phyloP scores from a whole-genome alignment of 176 grass and related monocot genomes.

The Hsuehochloa calcarea region DNA sequence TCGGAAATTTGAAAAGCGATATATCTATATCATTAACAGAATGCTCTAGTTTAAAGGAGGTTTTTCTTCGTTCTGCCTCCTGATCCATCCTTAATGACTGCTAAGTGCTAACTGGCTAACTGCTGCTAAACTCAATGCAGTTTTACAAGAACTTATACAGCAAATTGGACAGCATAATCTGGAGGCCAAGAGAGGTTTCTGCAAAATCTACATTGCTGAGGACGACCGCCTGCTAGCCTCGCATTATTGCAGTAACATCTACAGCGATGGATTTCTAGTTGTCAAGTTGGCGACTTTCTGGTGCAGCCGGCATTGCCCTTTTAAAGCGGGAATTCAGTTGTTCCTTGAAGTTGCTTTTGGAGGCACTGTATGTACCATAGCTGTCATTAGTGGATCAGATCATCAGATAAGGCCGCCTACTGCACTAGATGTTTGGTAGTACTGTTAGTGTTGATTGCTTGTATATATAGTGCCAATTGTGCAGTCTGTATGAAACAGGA shows the following conservation, averaged over 20 bases:
- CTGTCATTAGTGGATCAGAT: constrained; percentile 25
- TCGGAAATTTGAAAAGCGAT: neutral
- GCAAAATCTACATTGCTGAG: constrained; percentile 45
- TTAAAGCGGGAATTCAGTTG: neutral
- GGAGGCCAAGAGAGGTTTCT: constrained; percentile 53
- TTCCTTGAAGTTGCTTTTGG: neutral
- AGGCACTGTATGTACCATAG: constrained; percentile 31
- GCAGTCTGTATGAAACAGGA: constrained; percentile 12
- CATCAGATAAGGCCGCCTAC: neutral
- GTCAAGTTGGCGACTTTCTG: neutral
- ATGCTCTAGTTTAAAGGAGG: neutral
- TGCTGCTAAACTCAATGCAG: constrained; percentile 32
- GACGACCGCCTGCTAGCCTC: constrained; percentile 40
- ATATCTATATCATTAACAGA: neutral
- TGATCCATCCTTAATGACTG: neutral
- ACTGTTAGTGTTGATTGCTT: constrained; percentile 24
- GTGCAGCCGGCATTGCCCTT: neutral
- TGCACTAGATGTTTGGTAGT: neutral
- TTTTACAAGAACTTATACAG: constrained; percentile 87
- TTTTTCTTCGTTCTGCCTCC: neutral
- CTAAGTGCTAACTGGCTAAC: neutral
- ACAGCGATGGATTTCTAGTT: neutral
- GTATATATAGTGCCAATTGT: constrained; percentile 13
- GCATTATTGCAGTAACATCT: neutral
- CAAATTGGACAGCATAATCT: constrained; percentile 72